Percentiles rank a stretch among this genome's conserved stretches.
Conservation (phyloP, 176 grass and related monocot genomes). For the Cocos nucifera region DNA sequence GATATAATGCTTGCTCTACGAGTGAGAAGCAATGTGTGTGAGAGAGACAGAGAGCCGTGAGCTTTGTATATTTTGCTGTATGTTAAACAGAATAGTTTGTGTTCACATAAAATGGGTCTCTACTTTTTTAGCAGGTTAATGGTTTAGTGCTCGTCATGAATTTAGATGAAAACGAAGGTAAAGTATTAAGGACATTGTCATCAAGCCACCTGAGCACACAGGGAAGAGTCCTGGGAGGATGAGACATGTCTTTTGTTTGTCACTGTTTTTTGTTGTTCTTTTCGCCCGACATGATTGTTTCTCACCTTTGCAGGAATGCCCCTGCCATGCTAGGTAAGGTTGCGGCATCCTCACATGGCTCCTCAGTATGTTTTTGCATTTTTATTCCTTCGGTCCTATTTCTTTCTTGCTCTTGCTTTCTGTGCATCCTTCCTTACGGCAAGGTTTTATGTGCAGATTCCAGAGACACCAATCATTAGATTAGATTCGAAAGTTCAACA, state of each 20-base stretch:
- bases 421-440: conserved; percentile 8
- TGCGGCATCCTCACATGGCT: conserved; percentile 15
- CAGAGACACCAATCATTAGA: conserved; percentile 16
- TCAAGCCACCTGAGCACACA: neutral
- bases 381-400: conserved; percentile 3
- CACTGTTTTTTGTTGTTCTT: neutral
- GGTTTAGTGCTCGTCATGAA: too few species aligned
- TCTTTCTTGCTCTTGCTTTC: conserved; percentile 8
- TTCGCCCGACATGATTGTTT: neutral
- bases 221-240: neutral
- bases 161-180: too few species aligned
- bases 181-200: too few species aligned
- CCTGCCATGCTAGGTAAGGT: conserved; percentile 36
- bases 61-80: too few species aligned
- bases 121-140: too few species aligned
- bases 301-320: conserved; percentile 32
- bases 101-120: too few species aligned
- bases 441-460: conserved; percentile 34
- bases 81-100: too few species aligned
- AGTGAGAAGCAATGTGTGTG: too few species aligned
- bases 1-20: too few species aligned
- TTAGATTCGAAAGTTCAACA: conserved; percentile 58
- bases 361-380: conserved; percentile 18
- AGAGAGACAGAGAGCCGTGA: too few species aligned
- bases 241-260: neutral